phyloP scores from a whole-genome alignment of 2,329 filamentous ascomycete species.

The Colletotrichum musae region DNA sequence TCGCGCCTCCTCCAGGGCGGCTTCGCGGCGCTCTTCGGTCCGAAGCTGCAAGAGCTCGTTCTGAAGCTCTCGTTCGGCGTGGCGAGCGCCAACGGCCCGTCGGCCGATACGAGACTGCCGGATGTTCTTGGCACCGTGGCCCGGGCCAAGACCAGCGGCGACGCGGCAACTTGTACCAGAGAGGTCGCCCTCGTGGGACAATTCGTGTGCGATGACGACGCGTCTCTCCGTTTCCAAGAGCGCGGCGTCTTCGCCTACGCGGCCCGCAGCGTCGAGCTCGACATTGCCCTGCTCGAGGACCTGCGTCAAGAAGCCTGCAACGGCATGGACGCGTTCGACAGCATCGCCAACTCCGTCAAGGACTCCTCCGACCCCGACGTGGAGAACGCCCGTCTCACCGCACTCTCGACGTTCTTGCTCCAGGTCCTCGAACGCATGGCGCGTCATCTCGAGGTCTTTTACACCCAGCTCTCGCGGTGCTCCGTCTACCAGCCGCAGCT shows the following conservation, averaged over 20 bases:
- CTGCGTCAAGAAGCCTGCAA: slow-evolving; percentile 65
- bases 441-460: slow-evolving; percentile 65
- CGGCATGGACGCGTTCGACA: slow-evolving; percentile 69
- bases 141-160: slow-evolving; percentile 59
- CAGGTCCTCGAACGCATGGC: slow-evolving; percentile 68
- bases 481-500: slow-evolving; percentile 66
- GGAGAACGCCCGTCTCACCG: slow-evolving; percentile 55
- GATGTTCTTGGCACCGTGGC: slow-evolving; percentile 60
- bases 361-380: slow-evolving; percentile 52
- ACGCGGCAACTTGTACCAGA: slow-evolving; percentile 61
- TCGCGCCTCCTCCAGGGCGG: slow-evolving; percentile 65
- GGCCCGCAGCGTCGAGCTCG: slow-evolving; percentile 62
- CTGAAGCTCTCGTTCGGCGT: slow-evolving; percentile 67
- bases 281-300: slow-evolving; percentile 67
- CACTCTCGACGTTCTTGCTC: slow-evolving; percentile 62
- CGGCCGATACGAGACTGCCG: slow-evolving; percentile 56
- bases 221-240: slow-evolving; percentile 64
- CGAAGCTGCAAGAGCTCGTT: slow-evolving; percentile 67
- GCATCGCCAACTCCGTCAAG: slow-evolving; percentile 51
- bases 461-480: slow-evolving; percentile 62
- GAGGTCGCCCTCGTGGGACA: slow-evolving; percentile 66
- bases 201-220: slow-evolving; percentile 61
- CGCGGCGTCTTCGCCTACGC: slow-evolving; percentile 66
- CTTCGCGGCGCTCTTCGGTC: slow-evolving; percentile 64
- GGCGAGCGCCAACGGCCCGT: slow-evolving; percentile 55